These are phyloP conservation scores for Amanita brunnescens DNA, from an alignment of 768 basidiomycete species.

Conservation along the genomic window DNA sequence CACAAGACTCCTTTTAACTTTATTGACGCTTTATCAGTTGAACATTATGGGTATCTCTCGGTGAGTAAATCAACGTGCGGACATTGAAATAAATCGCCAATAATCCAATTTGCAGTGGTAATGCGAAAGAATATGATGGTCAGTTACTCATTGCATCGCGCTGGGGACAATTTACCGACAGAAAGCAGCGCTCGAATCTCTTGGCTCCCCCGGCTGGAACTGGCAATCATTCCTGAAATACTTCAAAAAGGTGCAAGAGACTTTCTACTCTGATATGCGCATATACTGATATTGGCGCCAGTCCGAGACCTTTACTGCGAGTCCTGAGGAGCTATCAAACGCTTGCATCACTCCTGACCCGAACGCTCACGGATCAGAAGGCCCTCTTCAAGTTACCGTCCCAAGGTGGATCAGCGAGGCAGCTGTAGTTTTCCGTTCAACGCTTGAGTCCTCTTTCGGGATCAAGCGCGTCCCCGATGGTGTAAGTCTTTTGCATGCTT, in stretches of 20 bases:
- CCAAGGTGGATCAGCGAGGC: conserved; percentile 2
- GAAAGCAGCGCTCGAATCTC: conserved; percentile 8
- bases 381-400: background rate
- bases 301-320: conserved; percentile 2
- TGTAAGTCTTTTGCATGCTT: background rate
- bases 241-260: conserved; percentile 10
- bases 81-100: background rate
- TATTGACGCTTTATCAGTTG: background rate
- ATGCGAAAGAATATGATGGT: conserved; percentile 5
- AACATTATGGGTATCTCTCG: conserved; percentile 6
- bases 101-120: background rate
- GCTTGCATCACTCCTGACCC: background rate
- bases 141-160: background rate
- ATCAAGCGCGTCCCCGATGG: background rate
- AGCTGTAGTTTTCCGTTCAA: background rate
- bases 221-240: conserved; percentile 12
- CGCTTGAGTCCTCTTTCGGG: conserved; percentile 1
- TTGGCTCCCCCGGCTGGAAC: conserved; percentile 14
- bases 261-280: background rate
- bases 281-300: background rate
- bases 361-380: background rate
- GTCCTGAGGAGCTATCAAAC: background rate
- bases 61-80: conserved; percentile 8
- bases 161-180: conserved; percentile 5
- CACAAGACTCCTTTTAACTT: background rate